Percentiles rank a stretch among this genome's conserved stretches.
Conservation (phyloP, 2,329 filamentous ascomycete genomes). For the Diaporthe batatas region DNA sequence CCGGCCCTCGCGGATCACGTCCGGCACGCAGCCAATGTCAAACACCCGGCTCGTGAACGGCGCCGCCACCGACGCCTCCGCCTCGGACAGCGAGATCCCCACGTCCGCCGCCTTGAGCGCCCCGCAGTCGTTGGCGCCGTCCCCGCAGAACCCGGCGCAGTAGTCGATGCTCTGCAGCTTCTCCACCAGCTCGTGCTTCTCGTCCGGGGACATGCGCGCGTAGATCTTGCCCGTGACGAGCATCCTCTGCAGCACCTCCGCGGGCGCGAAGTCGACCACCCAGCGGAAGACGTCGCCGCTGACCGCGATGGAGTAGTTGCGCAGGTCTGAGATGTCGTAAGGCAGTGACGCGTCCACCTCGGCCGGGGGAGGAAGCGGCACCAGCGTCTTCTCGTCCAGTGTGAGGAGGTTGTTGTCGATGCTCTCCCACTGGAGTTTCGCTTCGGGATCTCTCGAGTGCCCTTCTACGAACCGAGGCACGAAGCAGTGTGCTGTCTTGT, state of each 20-base stretch:
- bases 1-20: constrained; percentile 93
- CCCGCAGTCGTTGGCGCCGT: constrained; percentile 97
- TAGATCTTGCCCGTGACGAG: constrained; percentile 93
- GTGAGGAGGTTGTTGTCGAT: constrained; percentile 87
- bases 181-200: constrained; percentile 97
- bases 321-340: constrained; percentile 83
- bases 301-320: constrained; percentile 90
- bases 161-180: constrained; percentile 97
- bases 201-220: constrained; percentile 98
- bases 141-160: constrained; percentile 94
- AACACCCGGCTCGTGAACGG: constrained; percentile 97
- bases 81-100: constrained; percentile 95
- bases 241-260: constrained; percentile 85
- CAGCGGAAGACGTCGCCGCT: constrained; percentile 96
- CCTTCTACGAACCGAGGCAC: constrained; percentile 89
- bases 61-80: constrained; percentile 97
- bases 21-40: constrained; percentile 94
- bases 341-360: constrained; percentile 86
- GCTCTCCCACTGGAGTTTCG: constrained; percentile 88
- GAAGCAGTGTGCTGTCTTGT: constrained; percentile 88
- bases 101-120: constrained; percentile 97
- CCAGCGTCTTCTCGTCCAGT: constrained; percentile 83
- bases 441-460: constrained; percentile 79
- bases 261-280: constrained; percentile 90
- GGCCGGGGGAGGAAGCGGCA: constrained; percentile 77